Evolutionary conservation across 2,329 filamentous ascomycete genomes (phyloP).

Genomic region (Stromatinia cepivora): DNA sequence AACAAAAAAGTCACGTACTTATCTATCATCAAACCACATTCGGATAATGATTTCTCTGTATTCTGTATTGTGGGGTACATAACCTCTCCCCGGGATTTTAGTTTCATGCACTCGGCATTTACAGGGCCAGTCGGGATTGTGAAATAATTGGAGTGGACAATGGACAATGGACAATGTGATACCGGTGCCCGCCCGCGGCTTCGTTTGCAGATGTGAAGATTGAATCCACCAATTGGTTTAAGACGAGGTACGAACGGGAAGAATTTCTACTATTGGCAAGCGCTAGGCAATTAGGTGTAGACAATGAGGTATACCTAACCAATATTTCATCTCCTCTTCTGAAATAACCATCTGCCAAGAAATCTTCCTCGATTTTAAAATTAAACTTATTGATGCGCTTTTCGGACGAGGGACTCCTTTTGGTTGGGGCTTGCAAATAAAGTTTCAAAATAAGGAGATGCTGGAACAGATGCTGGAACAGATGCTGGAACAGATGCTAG

Average conservation of each 20-base stretch:
- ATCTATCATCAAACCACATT: neutral
- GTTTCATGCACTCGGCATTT: neutral
- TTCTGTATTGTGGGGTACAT: slow-evolving; percentile 9
- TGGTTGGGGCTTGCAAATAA: neutral
- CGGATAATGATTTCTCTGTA: neutral
- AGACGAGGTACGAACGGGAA: no score
- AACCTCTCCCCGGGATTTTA: neutral
- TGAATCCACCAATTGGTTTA: slow-evolving; percentile 3
- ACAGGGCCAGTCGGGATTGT: neutral
- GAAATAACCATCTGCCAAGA: no score
- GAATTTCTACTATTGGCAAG: neutral
- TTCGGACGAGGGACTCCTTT: no score
- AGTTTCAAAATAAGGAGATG: neutral
- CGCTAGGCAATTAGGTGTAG: neutral
- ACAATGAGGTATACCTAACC: neutral
- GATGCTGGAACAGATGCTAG: neutral
- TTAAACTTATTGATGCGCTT: no score
- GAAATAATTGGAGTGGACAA: neutral
- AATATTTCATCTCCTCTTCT: neutral
- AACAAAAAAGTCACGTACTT: neutral
- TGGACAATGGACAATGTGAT: neutral
- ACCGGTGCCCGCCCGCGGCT: no score
- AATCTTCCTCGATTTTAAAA: no score
- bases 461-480: neutral
- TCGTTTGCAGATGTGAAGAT: neutral